Base-by-base conservation (phyloP, 306 rosid genomes). In the Cucurbita argyrosperma region DNA sequence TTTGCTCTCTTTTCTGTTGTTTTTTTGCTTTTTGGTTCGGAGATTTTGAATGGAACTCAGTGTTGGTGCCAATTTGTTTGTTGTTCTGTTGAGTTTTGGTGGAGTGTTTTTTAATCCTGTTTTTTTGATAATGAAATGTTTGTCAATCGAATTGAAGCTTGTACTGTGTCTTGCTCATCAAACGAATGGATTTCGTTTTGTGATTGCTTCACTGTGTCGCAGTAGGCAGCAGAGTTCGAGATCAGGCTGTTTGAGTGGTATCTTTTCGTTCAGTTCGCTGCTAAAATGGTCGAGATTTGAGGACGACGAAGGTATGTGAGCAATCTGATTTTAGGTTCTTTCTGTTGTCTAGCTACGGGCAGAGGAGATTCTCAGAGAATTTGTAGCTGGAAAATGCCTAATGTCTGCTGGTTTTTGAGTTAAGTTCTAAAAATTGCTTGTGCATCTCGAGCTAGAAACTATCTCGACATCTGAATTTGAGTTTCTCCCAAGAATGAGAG, bases 401-500 rank as follows among this genome's bases (percentile, higher is more conserved):
- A 76, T 58, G 59, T 84, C 70, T 75, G 81, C 82, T 79, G 75
- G 77, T 35, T 64, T 75, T 74, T 76, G 21, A 57, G 39, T 35
- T 74, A 19, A 46, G 46, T 82, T 56, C 75, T 56, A 72, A 74
- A 19, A 72, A 23, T 75, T 81, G 40, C 72, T 68, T 80, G 21
- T 18, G 39, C 75, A 73, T 68, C 73, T 57, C 71, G 72, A 74
- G 71, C 63, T 10, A 54, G 39, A 46, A 53, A 72, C 53, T 47
- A 59, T 53, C 62, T 80, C 46, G 59, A 70, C 79, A 76, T 75
- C 81, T 78, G 78, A 80, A 53, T 78, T 79, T 52, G 38, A 76
- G 72, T 74, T 80, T 88, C 68, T 35, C 64, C 46, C 16, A 18
- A 38, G 43, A 71, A 89, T 90, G 96, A 84, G 82, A 62, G 80